Percentiles rank a stretch among this genome's conserved stretches.
Evolutionary conservation across 169 alveolate genomes (phyloP).

Genomic region (Plasmodium coatneyi): DNA sequence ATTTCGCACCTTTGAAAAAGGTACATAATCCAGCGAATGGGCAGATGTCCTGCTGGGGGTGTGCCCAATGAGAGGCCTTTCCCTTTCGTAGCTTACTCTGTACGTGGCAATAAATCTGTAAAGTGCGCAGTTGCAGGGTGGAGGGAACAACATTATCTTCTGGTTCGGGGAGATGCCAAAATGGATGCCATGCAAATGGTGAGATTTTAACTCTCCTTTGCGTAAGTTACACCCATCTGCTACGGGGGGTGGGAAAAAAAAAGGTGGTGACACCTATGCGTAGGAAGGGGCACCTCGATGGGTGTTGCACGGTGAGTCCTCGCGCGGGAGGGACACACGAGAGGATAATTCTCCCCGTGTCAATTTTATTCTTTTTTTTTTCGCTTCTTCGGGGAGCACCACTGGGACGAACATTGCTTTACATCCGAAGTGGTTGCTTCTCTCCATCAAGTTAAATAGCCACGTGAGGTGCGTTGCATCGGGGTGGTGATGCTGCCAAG

Average conservation of each 20-base stretch:
- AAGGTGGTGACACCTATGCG: neutral
- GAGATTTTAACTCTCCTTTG: neutral
- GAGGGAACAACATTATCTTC: neutral
- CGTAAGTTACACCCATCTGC: neutral
- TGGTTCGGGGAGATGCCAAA: neutral
- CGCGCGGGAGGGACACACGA: neutral
- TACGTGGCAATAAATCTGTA: neutral
- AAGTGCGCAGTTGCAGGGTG: neutral
- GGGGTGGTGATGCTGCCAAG: neutral
- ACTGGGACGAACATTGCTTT: neutral
- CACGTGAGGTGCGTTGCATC: neutral
- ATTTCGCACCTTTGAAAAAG: neutral
- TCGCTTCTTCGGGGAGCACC: neutral
- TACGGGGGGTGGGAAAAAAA: neutral
- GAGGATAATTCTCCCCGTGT: neutral
- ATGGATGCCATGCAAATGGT: neutral
- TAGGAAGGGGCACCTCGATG: neutral
- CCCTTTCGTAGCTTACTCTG: neutral
- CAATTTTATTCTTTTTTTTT: no score
- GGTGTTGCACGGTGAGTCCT: neutral
- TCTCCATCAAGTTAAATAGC: neutral
- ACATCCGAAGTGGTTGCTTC: neutral
- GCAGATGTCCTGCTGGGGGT: neutral
- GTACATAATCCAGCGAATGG: neutral
- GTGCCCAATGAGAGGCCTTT: neutral